A percentile compares a stretch with the other conserved stretches of the same genome.
Evolutionary conservation across 768 basidiomycete species (phyloP).

Genomic region (Tulasnella sp.): DNA sequence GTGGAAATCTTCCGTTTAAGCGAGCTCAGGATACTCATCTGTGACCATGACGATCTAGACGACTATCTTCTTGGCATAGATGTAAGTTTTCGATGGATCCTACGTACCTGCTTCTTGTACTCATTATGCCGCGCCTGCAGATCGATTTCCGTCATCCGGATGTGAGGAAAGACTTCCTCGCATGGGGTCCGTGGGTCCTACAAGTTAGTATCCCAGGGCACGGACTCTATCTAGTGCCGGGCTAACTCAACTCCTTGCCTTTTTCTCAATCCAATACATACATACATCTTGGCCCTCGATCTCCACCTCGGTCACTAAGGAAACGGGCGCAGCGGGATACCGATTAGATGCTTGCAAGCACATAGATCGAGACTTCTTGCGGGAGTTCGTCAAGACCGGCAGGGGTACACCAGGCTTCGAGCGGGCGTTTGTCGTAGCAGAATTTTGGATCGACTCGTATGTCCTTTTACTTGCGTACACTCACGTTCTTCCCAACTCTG

Average conservation of each 20-base stretch:
- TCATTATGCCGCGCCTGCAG: slow-evolving; percentile 27
- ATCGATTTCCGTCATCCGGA: slow-evolving; percentile 77
- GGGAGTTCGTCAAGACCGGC: slow-evolving; percentile 43
- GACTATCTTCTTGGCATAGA: slow-evolving; percentile 70
- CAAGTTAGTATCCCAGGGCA: slow-evolving; percentile 25
- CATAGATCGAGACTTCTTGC: slow-evolving; percentile 58
- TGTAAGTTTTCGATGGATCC: slow-evolving; percentile 28
- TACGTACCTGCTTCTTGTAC: background rate
- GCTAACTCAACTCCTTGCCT: background rate
- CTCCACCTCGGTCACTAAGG: slow-evolving; percentile 14
- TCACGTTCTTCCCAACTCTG: background rate
- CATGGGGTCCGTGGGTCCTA: slow-evolving; percentile 74
- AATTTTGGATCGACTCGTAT: slow-evolving; percentile 72
- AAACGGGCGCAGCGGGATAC: slow-evolving; percentile 47
- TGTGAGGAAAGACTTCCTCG: slow-evolving; percentile 58
- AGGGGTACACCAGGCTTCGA: slow-evolving; percentile 23
- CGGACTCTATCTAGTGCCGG: background rate
- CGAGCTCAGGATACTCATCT: background rate
- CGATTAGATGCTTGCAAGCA: slow-evolving; percentile 90
- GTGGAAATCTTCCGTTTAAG: background rate
- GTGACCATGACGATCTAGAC: slow-evolving; percentile 21
- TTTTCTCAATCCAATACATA: background rate
- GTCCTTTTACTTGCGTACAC: slow-evolving; percentile 17
- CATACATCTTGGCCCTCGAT: background rate
- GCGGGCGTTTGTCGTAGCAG: slow-evolving; percentile 57